phyloP scores from a whole-genome alignment of 2,329 filamentous ascomycete genomes.

The Trichophyton mentagrophytes region DNA sequence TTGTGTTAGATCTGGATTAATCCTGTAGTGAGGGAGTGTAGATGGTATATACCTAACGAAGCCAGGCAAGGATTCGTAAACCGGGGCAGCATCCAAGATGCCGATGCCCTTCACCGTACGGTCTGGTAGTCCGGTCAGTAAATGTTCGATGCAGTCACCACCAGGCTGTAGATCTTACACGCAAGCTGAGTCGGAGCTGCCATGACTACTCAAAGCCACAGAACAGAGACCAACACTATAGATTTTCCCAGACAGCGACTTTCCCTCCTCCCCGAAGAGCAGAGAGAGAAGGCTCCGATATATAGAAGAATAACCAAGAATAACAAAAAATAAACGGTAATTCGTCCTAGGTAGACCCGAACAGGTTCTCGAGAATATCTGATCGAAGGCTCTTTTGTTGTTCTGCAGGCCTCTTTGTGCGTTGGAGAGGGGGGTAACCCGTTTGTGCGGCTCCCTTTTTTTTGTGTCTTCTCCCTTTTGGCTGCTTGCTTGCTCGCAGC shows the following conservation, averaged over 20 bases:
- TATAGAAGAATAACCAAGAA: neutral
- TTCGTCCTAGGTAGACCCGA: neutral
- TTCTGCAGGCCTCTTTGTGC: neutral
- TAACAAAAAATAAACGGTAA: neutral
- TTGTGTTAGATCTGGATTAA: neutral
- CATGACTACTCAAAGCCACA: constrained; percentile 93
- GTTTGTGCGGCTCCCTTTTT: neutral
- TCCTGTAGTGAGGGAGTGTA: too few relatives aligned
- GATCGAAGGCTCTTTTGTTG: neutral
- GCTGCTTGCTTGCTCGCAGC: neutral
- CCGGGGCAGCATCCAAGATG: constrained; percentile 78
- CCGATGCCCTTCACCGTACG: constrained; percentile 95
- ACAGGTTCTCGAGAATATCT: neutral
- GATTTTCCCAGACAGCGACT: neutral
- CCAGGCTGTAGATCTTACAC: constrained; percentile 40
- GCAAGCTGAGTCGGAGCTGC: constrained; percentile 86
- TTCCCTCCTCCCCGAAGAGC: neutral
- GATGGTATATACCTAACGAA: constrained; percentile 45
- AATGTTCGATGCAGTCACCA: neutral
- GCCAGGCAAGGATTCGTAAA: constrained; percentile 71
- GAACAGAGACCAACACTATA: constrained; percentile 19
- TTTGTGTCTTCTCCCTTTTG: neutral
- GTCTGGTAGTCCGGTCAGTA: constrained; percentile 36
- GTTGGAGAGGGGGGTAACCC: neutral
- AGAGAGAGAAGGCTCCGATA: neutral